Percentiles rank a stretch among this genome's conserved stretches.
Conservation (phyloP, 2,329 filamentous ascomycete genomes). For the Colletotrichum endophyticum region DNA sequence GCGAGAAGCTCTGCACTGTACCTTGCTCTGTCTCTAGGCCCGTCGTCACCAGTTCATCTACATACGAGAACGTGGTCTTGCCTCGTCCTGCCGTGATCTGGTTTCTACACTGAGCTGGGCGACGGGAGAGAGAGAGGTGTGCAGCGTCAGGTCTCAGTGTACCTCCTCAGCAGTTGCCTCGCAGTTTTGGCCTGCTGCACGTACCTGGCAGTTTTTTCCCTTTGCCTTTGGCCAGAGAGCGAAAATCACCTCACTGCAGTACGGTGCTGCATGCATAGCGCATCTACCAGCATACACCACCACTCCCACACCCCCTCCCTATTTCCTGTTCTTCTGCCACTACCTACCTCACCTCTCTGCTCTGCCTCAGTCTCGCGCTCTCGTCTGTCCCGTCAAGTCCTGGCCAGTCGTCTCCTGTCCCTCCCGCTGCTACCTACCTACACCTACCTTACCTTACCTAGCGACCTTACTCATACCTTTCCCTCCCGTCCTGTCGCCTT, state of each 20-base stretch:
- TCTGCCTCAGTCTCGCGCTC: slow-evolving; percentile 10
- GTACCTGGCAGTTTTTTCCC: slow-evolving; percentile 22
- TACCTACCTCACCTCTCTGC: not conserved
- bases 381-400: not conserved
- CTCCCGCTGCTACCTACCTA: not conserved
- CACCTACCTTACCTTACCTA: not conserved
- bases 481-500: not conserved
- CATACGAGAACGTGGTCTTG: slow-evolving; percentile 1
- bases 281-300: slow-evolving; percentile 14
- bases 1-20: not conserved
- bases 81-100: not conserved
- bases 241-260: slow-evolving; percentile 21
- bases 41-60: slow-evolving; percentile 11
- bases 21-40: slow-evolving; percentile 10
- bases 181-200: not conserved
- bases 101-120: not conserved
- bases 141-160: not conserved
- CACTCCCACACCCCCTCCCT: slow-evolving; percentile 14
- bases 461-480: slow-evolving; percentile 7
- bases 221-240: not conserved
- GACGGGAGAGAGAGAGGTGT: not conserved
- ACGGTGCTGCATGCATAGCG: slow-evolving; percentile 19
- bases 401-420: not conserved
- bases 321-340: not conserved
- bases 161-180: not conserved